Evolutionary conservation across 768 basidiomycete genomes (phyloP), one percentile per base, ranked within the genome.

Genomic region (Hericium erinaceus): DNA sequence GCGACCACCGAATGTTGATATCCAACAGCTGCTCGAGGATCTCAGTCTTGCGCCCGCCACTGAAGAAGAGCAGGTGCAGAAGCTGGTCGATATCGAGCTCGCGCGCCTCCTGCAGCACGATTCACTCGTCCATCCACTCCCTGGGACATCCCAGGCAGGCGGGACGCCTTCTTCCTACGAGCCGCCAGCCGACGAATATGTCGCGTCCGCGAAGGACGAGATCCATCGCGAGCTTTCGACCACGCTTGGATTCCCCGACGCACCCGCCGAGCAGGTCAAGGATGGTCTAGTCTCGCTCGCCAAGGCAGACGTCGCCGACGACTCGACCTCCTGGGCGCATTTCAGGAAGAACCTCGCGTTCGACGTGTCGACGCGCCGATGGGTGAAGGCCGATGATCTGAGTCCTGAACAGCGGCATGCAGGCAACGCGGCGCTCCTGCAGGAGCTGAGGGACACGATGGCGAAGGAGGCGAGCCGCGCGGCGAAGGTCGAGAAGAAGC

Each of bases 401-500:
- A 74, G 82, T 2, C 65, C 72, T 13, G 82, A 84, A 26, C 75
- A 77, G 39, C 83, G 87, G 10, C 73, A 83, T 40, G 76, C 78
- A 1, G 92, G 92, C 0, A 85, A 89, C 65, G 67, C 74, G 0
- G 68, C 77, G 6, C 71, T 88, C 39, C 75, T 95, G 57, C 76
- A 81, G 7, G 76, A 82, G 53, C 76, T 77, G 56, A 82, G 85
- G 26, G 85, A 85, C 15, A 69, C 73, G 52, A 92, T 99, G 85
- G 73, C 83, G 38, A 83, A 81, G 66, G 89, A 95, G 66, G 89
- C 90, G 0, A 80, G 77, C 55, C 92, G 88, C 68, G 87, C 89
- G 0, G 70, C 80, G 20, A 98, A 97, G 75, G 67, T 78, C 5
- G 95, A 98, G 77, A 97, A 94, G 81, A 95, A 93, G 70, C 80